Conservation (phyloP, 805 yeast species). For the Ogataea corticis region DNA sequence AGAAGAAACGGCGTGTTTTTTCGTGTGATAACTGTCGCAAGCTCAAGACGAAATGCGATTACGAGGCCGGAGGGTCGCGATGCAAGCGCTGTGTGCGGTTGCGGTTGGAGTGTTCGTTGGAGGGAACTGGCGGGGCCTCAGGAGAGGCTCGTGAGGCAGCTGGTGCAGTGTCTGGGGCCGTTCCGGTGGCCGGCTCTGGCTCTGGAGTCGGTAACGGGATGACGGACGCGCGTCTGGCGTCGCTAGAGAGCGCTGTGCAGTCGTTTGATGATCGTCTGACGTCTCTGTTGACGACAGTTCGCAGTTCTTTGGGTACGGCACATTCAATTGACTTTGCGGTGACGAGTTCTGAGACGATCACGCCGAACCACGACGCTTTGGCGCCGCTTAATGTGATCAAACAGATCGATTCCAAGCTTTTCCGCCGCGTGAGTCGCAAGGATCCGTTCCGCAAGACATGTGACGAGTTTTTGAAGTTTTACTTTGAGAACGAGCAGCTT, state of each 20-base stretch:
- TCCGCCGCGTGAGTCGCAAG: constrained; percentile 24
- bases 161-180: not conserved
- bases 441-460: constrained; percentile 38
- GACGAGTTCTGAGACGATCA: constrained; percentile 13
- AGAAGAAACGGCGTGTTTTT: constrained; percentile 34
- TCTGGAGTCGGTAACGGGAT: not conserved
- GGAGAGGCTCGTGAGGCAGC: not conserved
- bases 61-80: constrained; percentile 41
- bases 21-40: constrained; percentile 53
- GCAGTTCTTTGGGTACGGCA: constrained; percentile 15
- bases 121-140: not conserved
- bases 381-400: constrained; percentile 36
- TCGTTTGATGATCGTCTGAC: constrained; percentile 19
- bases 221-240: constrained; percentile 10
- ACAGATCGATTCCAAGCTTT: constrained; percentile 31
- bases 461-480: constrained; percentile 48
- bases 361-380: constrained; percentile 18
- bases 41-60: constrained; percentile 59
- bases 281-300: constrained; percentile 17
- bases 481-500: constrained; percentile 41
- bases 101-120: constrained; percentile 48
- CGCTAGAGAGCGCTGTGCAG: constrained; percentile 19
- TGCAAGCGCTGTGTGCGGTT: constrained; percentile 56
- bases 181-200: not conserved
- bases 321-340: constrained; percentile 15